Conservation (phyloP, 179 eudicot species). For the Heliamphora pulchella region DNA sequence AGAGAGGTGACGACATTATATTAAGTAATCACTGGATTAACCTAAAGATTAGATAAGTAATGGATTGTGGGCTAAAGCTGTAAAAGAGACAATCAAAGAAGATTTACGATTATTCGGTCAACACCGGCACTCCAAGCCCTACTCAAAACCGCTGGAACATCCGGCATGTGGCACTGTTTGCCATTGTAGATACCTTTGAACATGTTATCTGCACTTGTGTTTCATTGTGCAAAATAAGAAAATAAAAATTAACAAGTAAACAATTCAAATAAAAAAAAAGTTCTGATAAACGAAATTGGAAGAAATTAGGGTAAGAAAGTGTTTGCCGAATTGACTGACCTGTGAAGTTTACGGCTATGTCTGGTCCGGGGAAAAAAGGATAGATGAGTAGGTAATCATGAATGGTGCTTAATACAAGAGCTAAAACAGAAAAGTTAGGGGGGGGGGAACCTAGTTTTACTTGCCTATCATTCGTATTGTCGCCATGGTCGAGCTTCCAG, state of each 20-base stretch:
- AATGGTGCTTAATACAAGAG: background rate
- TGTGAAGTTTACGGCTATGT: conserved; percentile 92
- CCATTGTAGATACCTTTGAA: conserved; percentile 91
- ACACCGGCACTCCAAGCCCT: conserved; percentile 97
- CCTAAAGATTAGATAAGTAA: background rate
- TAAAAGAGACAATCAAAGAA: background rate
- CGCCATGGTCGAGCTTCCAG: conserved; percentile 30
- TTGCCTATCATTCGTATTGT: conserved; percentile 60
- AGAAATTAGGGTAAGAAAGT: conserved; percentile 13
- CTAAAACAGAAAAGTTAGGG: background rate
- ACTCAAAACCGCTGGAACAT: conserved; percentile 61
- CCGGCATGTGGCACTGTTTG: conserved; percentile 71
- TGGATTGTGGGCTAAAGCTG: background rate
- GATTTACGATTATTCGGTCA: conserved; percentile 72
- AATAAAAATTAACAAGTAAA: background rate
- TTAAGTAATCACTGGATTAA: no score
- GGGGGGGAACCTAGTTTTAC: background rate
- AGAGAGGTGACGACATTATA: no score
- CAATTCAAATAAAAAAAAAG: background rate
- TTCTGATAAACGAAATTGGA: background rate
- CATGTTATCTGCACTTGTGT: conserved; percentile 58
- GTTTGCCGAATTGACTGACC: conserved; percentile 41
- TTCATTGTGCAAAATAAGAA: conserved; percentile 10
- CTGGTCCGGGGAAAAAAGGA: conserved; percentile 28
- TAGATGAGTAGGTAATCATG: background rate